Conservation (phyloP, 306 rosid genomes). For the apple (Malus domestica) region DNA sequence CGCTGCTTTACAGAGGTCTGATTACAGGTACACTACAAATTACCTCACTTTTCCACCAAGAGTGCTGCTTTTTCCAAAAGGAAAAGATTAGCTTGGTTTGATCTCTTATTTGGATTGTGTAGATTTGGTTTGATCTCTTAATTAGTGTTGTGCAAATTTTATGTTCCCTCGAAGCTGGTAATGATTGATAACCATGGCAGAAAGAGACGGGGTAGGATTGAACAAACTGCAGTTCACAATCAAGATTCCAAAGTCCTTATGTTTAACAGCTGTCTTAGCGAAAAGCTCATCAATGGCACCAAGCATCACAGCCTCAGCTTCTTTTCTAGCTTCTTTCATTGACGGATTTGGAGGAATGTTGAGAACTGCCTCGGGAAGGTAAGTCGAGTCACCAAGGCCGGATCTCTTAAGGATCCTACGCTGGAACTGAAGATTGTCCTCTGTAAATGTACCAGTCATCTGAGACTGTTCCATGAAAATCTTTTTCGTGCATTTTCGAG, state of each 20-base stretch:
- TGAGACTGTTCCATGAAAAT: constrained; percentile 66
- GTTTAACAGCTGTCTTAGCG: constrained; percentile 59
- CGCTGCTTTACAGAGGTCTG: no score
- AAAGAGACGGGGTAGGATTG: constrained; percentile 88
- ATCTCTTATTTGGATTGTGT: no score
- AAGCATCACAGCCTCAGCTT: constrained; percentile 77
- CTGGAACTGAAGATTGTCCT: constrained; percentile 68
- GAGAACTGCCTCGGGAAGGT: constrained; percentile 84
- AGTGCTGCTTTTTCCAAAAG: no score
- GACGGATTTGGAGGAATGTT: constrained; percentile 87
- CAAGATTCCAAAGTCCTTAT: constrained; percentile 82
- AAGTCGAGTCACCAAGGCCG: constrained; percentile 77
- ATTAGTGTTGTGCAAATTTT: background rate
- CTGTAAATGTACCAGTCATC: constrained; percentile 51
- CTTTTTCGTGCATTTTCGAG: constrained; percentile 66
- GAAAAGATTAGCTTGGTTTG: no score
- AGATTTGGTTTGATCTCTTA: no score
- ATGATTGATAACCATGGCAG: constrained; percentile 81
- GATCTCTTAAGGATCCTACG: constrained; percentile 83
- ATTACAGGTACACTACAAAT: no score
- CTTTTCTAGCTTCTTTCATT: constrained; percentile 89
- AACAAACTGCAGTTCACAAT: constrained; percentile 84
- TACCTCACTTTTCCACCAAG: no score
- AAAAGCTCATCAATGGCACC: constrained; percentile 81
- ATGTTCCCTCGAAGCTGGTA: constrained; percentile 87